Percentiles rank a stretch among this genome's conserved stretches.
phyloP scores from a whole-genome alignment of 2,329 filamentous ascomycete species.

The Talaromyces sp. region DNA sequence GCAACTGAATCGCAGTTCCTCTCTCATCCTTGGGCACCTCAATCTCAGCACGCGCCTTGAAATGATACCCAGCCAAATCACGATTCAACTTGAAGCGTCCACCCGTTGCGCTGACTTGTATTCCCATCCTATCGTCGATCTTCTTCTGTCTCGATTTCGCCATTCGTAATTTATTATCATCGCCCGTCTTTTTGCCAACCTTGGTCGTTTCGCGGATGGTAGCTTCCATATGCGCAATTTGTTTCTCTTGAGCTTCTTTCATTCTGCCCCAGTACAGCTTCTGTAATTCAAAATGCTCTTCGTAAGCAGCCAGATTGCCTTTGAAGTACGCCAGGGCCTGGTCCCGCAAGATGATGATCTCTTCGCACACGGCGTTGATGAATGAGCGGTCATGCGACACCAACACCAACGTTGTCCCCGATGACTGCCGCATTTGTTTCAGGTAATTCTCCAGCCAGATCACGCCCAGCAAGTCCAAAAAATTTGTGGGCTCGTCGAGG shows the following conservation, averaged over 20 bases:
- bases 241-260: conserved; percentile 77
- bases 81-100: conserved; percentile 77
- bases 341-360: conserved; percentile 72
- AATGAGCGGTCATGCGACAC: conserved; percentile 86
- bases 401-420: conserved; percentile 64
- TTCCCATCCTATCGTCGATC: conserved; percentile 73
- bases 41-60: conserved; percentile 61
- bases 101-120: conserved; percentile 69
- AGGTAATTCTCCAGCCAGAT: conserved; percentile 80
- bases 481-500: conserved; percentile 85
- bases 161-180: conserved; percentile 82
- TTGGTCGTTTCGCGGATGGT: conserved; percentile 72
- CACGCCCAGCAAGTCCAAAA: conserved; percentile 76
- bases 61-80: conserved; percentile 63
- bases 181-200: conserved; percentile 70
- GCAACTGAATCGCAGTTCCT: conserved; percentile 56
- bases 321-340: conserved; percentile 70
- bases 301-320: conserved; percentile 70
- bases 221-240: conserved; percentile 75
- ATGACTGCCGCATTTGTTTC: conserved; percentile 50
- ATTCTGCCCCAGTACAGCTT: conserved; percentile 67
- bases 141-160: conserved; percentile 82
- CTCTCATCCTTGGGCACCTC: conserved; percentile 64
- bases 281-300: conserved; percentile 62
- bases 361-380: conserved; percentile 68